Conservation (phyloP, 345 rosid genomes). For the Salix koriyanagi region DNA sequence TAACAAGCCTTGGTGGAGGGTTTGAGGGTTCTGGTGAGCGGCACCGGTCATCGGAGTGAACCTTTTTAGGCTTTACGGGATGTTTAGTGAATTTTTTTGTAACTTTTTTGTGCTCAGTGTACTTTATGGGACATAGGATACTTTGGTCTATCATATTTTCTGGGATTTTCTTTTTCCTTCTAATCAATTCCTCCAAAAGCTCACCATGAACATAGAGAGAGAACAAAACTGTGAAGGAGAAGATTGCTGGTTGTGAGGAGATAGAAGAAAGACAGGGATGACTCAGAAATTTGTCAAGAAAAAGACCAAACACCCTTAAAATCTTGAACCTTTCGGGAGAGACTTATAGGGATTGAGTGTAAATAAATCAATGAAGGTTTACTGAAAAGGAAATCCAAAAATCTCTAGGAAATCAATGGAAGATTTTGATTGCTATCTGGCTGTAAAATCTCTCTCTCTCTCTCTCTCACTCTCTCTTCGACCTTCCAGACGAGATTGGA, state of each 20-base stretch:
- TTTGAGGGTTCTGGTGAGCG: background rate
- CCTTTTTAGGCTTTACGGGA: conserved; percentile 15
- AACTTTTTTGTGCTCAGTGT: conserved; percentile 55
- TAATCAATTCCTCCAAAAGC: background rate
- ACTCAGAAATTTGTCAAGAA: conserved; percentile 23
- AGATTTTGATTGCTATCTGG: no score
- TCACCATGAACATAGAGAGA: conserved; percentile 15
- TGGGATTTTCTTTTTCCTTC: background rate
- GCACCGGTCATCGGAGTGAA: conserved; percentile 3
- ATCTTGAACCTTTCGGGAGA: no score
- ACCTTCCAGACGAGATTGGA: no score
- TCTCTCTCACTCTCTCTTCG: no score
- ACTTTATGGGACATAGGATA: conserved; percentile 55
- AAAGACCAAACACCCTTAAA: background rate
- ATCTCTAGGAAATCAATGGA: background rate
- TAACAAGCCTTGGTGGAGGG: conserved; percentile 29
- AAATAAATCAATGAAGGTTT: background rate
- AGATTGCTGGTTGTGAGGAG: conserved; percentile 9
- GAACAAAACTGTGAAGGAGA: conserved; percentile 19
- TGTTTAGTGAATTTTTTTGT: conserved; percentile 44
- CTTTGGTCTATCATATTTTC: conserved; percentile 34
- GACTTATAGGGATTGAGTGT: no score
- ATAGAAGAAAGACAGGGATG: conserved; percentile 1
- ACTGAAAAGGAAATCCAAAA: background rate
- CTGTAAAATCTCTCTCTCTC: no score